A percentile compares a stretch with the other conserved stretches of the same genome.
These are phyloP conservation scores for Logfia minima DNA, from an alignment of 129 eudicot genomes.

Conservation along the genomic window DNA sequence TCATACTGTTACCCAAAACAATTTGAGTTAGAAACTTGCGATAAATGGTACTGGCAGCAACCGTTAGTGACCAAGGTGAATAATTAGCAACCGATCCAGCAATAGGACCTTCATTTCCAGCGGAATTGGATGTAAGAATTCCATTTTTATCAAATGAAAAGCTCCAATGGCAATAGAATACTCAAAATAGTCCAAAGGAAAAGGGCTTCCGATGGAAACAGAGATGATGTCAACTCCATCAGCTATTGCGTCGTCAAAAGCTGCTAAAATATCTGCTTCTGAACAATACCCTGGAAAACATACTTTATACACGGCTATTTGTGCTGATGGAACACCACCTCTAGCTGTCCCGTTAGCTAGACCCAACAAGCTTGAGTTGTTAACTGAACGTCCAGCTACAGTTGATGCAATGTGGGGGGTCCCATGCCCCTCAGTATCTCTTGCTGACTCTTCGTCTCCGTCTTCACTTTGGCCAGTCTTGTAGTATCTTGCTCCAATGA, in stretches of 20 bases:
- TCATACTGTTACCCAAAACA: constrained; percentile 43
- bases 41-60: constrained; percentile 59
- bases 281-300: constrained; percentile 47
- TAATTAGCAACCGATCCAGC: constrained; percentile 31
- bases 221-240: constrained; percentile 81
- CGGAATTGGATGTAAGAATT: constrained; percentile 58
- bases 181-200: constrained; percentile 35
- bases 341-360: constrained; percentile 58
- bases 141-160: constrained; percentile 66
- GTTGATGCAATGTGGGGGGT: constrained; percentile 78
- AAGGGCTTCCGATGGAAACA: constrained; percentile 49
- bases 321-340: constrained; percentile 70
- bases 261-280: constrained; percentile 53
- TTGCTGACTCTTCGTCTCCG: constrained; percentile 38
- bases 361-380: constrained; percentile 51
- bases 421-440: constrained; percentile 70
- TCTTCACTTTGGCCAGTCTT: constrained; percentile 1
- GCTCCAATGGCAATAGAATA: constrained; percentile 83
- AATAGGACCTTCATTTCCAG: constrained; percentile 63
- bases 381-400: constrained; percentile 58
- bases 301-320: constrained; percentile 66
- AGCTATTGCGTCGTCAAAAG: constrained; percentile 63
- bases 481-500: constrained; percentile 66
- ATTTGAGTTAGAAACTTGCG: constrained; percentile 35
- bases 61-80: constrained; percentile 54